Evolutionary conservation across 202 grass and related monocot genomes (phyloP).

Genomic region (Digitaria exilis): DNA sequence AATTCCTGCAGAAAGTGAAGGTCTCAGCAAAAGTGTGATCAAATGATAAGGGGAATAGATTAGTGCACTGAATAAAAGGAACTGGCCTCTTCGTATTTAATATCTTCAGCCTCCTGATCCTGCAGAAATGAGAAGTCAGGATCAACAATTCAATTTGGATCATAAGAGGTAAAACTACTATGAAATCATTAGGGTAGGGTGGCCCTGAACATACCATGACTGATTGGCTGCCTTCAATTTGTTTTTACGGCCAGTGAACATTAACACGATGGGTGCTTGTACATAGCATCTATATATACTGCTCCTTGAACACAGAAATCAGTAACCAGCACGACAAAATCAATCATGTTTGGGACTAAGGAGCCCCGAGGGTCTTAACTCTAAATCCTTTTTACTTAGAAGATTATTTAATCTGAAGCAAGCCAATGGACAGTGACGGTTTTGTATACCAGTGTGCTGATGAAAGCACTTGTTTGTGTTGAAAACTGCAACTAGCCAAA

Average conservation of each 20-base stretch:
- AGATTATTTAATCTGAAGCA: slow-evolving; percentile 2
- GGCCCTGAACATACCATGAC: slow-evolving; percentile 33
- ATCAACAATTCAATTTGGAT: not conserved
- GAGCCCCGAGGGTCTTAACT: not conserved
- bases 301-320: not conserved
- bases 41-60: no score
- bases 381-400: not conserved
- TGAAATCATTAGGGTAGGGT: not conserved
- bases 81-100: slow-evolving; percentile 71
- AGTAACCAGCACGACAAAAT: not conserved
- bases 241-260: not conserved
- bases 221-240: not conserved
- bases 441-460: slow-evolving; percentile 17
- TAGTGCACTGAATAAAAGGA: not conserved
- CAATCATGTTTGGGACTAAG: not conserved
- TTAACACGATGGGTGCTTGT: not conserved
- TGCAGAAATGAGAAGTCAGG: not conserved
- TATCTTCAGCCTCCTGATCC: slow-evolving; percentile 10
- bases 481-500: slow-evolving; percentile 14
- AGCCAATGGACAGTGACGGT: not conserved
- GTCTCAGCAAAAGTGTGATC: not conserved
- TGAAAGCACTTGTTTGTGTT: not conserved
- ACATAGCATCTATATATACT: slow-evolving; percentile 16
- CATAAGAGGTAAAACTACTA: slow-evolving; percentile 8
- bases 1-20: slow-evolving; percentile 46